These are phyloP conservation scores for Lactifluus pinguis DNA, from an alignment of 768 basidiomycete genomes.

Conservation along the genomic window DNA sequence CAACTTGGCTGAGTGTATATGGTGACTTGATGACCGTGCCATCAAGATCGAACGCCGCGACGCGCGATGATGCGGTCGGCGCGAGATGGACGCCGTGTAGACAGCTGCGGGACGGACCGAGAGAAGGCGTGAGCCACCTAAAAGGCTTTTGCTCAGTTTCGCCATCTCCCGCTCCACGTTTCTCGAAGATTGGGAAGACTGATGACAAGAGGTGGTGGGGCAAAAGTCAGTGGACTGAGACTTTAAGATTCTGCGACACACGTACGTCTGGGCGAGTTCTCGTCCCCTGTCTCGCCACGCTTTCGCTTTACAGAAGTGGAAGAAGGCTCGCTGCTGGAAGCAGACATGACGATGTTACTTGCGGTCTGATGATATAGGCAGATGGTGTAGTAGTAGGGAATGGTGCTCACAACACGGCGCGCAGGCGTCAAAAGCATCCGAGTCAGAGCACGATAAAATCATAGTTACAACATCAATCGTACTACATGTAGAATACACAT, in stretches of 20 bases:
- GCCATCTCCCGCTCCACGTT: background rate
- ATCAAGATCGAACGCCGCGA: constrained; percentile 82
- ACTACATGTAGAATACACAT: constrained; percentile 6
- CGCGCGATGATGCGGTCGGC: constrained; percentile 42
- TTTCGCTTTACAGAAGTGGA: constrained; percentile 3
- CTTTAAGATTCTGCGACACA: background rate
- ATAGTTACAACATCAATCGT: background rate
- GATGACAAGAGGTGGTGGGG: background rate
- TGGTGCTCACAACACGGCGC: background rate
- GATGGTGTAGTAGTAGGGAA: background rate
- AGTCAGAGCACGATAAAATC: background rate
- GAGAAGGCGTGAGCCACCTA: constrained; percentile 26
- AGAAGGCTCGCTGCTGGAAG: background rate
- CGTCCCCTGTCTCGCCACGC: background rate
- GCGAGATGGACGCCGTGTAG: constrained; percentile 30
- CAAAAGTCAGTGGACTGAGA: background rate
- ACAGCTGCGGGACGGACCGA: constrained; percentile 28
- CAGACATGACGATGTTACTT: background rate
- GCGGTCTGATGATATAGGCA: background rate
- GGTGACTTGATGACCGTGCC: constrained; percentile 62
- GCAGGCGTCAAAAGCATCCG: background rate
- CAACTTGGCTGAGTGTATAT: constrained; percentile 27
- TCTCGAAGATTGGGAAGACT: constrained; percentile 27
- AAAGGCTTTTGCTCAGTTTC: constrained; percentile 17
- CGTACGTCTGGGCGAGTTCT: constrained; percentile 10